These are phyloP conservation scores for Colletotrichum higginsianum DNA, from an alignment of 2,329 filamentous ascomycete species.

Conservation along the genomic window DNA sequence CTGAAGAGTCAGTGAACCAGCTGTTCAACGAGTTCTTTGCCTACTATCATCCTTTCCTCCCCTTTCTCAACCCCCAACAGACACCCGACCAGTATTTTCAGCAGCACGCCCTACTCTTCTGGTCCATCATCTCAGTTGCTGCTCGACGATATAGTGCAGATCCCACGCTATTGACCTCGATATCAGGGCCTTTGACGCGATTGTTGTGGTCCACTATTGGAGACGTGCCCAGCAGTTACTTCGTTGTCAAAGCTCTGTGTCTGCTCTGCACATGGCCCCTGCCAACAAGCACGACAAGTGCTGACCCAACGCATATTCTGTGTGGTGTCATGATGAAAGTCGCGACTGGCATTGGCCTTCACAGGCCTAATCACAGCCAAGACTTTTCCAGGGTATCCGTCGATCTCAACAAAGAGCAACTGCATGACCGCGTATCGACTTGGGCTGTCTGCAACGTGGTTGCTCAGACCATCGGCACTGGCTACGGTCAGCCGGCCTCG, in stretches of 20 bases:
- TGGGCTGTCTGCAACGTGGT: conserved; percentile 92
- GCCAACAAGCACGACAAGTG: conserved; percentile 84
- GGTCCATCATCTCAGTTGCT: conserved; percentile 84
- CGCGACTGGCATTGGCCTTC: conserved; percentile 85
- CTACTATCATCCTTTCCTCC: conserved; percentile 83
- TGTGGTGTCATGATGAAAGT: conserved; percentile 90
- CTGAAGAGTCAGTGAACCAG: conserved; percentile 72
- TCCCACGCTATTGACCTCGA: conserved; percentile 74
- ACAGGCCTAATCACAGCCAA: conserved; percentile 85
- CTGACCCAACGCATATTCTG: conserved; percentile 86
- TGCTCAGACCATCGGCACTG: conserved; percentile 85
- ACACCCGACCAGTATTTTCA: conserved; percentile 82
- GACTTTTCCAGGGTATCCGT: conserved; percentile 85
- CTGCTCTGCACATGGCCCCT: conserved; percentile 86
- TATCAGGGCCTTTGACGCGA: conserved; percentile 78
- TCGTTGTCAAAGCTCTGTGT: conserved; percentile 85
- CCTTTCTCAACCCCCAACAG: conserved; percentile 78
- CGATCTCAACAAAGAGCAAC: conserved; percentile 83
- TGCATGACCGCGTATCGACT: conserved; percentile 83
- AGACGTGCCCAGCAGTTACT: conserved; percentile 83
- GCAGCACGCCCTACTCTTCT: conserved; percentile 87
- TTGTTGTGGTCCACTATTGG: conserved; percentile 84
- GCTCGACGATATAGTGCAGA: conserved; percentile 78
- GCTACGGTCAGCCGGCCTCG: conserved; percentile 85
- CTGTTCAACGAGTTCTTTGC: conserved; percentile 83